Evolutionary conservation across 306 rosid species (phyloP), one percentile per base, ranked within the genome.

Genomic region (Lathyrus aphaca): DNA sequence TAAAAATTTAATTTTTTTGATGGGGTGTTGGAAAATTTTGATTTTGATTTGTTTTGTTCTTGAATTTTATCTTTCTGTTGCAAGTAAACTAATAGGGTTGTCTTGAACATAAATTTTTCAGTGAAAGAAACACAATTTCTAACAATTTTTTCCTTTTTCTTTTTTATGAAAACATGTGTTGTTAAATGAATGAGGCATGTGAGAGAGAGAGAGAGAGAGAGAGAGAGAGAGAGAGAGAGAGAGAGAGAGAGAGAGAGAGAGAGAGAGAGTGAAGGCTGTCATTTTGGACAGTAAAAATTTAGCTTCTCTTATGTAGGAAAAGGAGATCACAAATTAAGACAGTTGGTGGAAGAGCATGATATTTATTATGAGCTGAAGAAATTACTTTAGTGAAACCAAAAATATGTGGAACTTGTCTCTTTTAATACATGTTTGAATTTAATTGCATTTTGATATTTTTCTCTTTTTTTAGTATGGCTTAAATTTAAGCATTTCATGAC

Each of bases 281-380:
- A 13, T 27, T 77, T 16, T 29, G 68, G 64, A 61, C 69, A 45
- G 39, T 35, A 35, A 35, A 37, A 66, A 50, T 32, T 30, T 21
- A 12, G 40, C 57, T 16, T 63, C 6, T 76, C 10, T 45, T 56
- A 51, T 74, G 62, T 15, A 62, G 71, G 80, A 16, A 18, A 63
- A 65, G 59, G 68, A 30, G 43, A 55, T 45, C 55, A 42, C 45
- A 69, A 72, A 66, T 64, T 50, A 46, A 78, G 62, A 64, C 69
- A 17, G 80, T 71, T 82, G 74, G 78, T n/a, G 60, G 60, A 78
- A 72, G 43, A 35, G 70, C 30, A 66, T 76, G 73, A 73, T 49
- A 29, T 62, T 45, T 75, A 54, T 68, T 35, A 35, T 35, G 10
- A 35, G 10, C 1, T 35, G 39, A 35, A 35, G 8, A 35, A 32